phyloP scores from a whole-genome alignment of 2,329 filamentous ascomycete species.

The Neocucurbitaria cava region DNA sequence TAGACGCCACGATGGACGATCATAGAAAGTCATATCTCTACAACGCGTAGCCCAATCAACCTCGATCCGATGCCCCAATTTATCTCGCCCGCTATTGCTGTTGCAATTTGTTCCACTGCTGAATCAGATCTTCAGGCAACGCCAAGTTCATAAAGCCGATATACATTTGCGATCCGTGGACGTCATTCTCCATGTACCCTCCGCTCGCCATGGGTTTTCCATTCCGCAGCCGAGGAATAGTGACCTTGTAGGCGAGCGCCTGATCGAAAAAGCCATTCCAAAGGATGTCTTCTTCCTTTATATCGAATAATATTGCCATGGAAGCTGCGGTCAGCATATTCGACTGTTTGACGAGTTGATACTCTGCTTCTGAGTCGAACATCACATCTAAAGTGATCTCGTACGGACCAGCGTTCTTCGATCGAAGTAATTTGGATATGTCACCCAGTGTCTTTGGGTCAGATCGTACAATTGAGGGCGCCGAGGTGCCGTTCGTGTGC shows the following conservation, averaged over 20 bases:
- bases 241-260: slow-evolving; percentile 30
- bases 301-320: slow-evolving; percentile 15
- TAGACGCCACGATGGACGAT: neutral
- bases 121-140: slow-evolving; percentile 15
- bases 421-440: slow-evolving; percentile 23
- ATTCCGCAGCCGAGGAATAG: slow-evolving; percentile 25
- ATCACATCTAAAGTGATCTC: slow-evolving; percentile 62
- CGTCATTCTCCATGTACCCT: slow-evolving; percentile 30
- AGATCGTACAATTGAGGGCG: neutral
- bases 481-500: neutral
- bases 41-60: neutral
- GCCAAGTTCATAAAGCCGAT: slow-evolving; percentile 20
- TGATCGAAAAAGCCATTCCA: slow-evolving; percentile 34
- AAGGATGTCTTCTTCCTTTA: slow-evolving; percentile 25
- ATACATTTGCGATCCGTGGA: slow-evolving; percentile 28
- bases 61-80: neutral
- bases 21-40: neutral
- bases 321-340: slow-evolving; percentile 17
- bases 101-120: neutral
- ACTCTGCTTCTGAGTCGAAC: slow-evolving; percentile 50
- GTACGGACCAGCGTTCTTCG: slow-evolving; percentile 60
- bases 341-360: slow-evolving; percentile 38
- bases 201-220: slow-evolving; percentile 21
- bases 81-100: neutral
- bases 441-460: slow-evolving; percentile 21